phyloP scores from a whole-genome alignment of 2,329 filamentous ascomycete species.

The Zelopaecilomyces penicillatus region DNA sequence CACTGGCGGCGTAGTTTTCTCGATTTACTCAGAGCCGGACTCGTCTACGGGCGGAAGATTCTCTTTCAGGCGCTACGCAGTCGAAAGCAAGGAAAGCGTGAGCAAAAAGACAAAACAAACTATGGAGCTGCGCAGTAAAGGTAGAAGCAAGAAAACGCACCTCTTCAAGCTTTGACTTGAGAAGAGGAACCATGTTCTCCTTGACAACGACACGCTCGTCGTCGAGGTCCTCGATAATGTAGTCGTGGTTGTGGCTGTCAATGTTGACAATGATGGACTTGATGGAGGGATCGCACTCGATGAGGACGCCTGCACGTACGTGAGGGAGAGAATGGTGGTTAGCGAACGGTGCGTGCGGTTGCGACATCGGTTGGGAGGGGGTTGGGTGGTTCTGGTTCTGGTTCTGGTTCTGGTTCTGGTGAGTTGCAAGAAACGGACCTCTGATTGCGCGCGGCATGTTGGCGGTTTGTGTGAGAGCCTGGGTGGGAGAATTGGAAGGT shows the following conservation, averaged over 20 bases:
- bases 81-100: background rate
- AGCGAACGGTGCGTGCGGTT: slow-evolving; percentile 5
- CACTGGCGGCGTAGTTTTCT: no score
- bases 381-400: background rate
- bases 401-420: no score
- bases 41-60: slow-evolving; percentile 44
- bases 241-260: slow-evolving; percentile 60
- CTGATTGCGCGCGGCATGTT: slow-evolving; percentile 50
- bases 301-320: slow-evolving; percentile 51
- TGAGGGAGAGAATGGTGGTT: background rate
- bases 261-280: slow-evolving; percentile 78
- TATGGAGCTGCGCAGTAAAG: background rate
- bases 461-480: slow-evolving; percentile 5
- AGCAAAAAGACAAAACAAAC: slow-evolving; percentile 3
- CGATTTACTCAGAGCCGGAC: slow-evolving; percentile 39
- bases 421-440: slow-evolving; percentile 28
- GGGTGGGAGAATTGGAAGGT: background rate
- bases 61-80: slow-evolving; percentile 38
- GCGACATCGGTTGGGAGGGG: background rate
- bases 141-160: slow-evolving; percentile 34
- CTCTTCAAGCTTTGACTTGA: slow-evolving; percentile 62
- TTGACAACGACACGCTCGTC: slow-evolving; percentile 69
- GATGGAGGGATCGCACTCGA: slow-evolving; percentile 80
- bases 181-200: slow-evolving; percentile 57
- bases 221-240: slow-evolving; percentile 73